Evolutionary conservation across 2,329 filamentous ascomycete genomes (phyloP), one percentile per base, ranked within the genome.

Genomic region (Daldinia sp.): DNA sequence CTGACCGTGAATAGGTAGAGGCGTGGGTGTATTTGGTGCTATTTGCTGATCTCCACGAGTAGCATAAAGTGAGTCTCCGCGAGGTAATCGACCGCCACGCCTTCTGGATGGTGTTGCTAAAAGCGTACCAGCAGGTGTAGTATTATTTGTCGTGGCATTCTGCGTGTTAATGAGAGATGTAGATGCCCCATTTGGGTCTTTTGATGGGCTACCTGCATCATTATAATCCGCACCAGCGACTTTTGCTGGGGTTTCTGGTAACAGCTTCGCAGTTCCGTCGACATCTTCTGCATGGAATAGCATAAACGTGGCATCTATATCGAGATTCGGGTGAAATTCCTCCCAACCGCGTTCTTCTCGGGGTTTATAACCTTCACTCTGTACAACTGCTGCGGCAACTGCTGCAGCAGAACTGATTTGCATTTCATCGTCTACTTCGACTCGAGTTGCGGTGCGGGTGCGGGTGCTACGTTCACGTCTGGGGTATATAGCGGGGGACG

Each of bases 331-430:
- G 80, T 99, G 96, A 72, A 98, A 98, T 79, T 99, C 96, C 77
- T 98, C 94, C 94, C 95, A 99, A 59, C 93, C 93, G 70, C 95
- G 90, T 82, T 99, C 96, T 81, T 99, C 96, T 76, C 96, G 88
- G 35, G 96, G 96, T 79, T 99, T 99, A 82, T 98, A 98, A 57
- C 95, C 94, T 83, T 98, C 96, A 75, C 90, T 94, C 78, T 97
- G 94, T 73, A 93, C 93, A 66, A 96, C 92, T 3, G 92, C 92
- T 5, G 93, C 94, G 57, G 94, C 93, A 26, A 94, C 93, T 30
- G 94, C 94, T 12, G 95, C 93, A n/a, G 91, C 93, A 51, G 93
- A 95, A 74, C 91, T 93, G 80, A 92, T 97, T 72, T 92, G 88
- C 78, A 92, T 92, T 73, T 84, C 86, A 71, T 87, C 87, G 67